Conservation (phyloP, 257 asterid genomes). For the Coffea canephora region DNA sequence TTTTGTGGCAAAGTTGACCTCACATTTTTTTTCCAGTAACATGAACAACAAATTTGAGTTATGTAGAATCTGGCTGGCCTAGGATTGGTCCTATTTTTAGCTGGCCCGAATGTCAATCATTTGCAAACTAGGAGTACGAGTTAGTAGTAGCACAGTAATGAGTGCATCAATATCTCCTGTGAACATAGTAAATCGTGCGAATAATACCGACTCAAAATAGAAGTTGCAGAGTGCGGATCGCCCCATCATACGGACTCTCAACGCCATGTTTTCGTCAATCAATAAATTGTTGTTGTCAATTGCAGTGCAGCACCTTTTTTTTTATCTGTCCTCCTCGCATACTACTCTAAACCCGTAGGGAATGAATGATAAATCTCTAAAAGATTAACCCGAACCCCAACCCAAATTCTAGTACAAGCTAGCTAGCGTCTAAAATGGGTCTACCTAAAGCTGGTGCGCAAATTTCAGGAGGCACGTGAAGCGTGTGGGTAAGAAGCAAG, state of each 20-base stretch:
- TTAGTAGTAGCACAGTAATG: not conserved
- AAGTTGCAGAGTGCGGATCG: not conserved
- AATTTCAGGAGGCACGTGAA: not conserved
- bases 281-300: no score
- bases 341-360: no score
- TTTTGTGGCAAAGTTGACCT: no score
- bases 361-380: no score
- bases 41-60: no score
- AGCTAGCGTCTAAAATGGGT: not conserved
- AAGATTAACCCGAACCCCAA: no score
- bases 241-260: no score
- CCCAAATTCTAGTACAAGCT: not conserved
- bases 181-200: no score
- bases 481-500: not conserved
- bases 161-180: no score
- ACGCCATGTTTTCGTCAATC: no score
- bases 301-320: no score
- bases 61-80: not conserved
- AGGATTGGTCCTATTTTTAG: not conserved
- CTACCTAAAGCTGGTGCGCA: not conserved
- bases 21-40: no score
- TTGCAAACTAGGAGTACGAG: not conserved
- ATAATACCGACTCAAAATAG: not conserved
- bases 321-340: not conserved
- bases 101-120: not conserved